Evolutionary conservation across 1,284 basidiomycete species (phyloP), one percentile per base, ranked within the genome.

Genomic region (Ceratobasidium sp.): DNA sequence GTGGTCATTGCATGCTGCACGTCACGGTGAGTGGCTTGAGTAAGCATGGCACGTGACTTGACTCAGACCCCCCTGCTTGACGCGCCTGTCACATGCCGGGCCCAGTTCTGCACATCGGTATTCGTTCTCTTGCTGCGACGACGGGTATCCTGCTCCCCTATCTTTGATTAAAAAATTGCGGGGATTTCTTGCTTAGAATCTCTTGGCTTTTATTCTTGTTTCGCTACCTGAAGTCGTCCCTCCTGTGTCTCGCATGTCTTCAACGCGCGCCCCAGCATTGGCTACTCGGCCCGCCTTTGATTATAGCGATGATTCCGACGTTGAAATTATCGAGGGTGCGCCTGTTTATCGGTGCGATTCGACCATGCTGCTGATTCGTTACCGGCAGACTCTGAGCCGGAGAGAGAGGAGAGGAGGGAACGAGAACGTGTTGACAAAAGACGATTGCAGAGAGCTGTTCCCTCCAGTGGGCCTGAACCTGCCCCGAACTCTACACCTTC

Each of bases 261-360:
- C 16, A 34, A 11, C 48, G 27, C 24, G 41, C n/a, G 6, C 14
- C 1, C 39, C 13, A 53, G 7, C 46, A 22, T 64, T 22, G 24
- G 27, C 22, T 19, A 29, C 37, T 48, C 14, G 29, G 24, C 16
- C 22, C 9, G 19, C 31, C 4, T 27, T 29, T 46, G 34, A 49
- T 22, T 9, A 19, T n/a, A 27, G 22, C 4, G 19, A 31, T 37
- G 29, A 29, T 9, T 69, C 66, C 1, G 66, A 69, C n/a, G 34
- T 69, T 13, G 66, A 69, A 51, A 22, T 69, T 13, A 46, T 69
- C 19, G 66, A 69, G 37, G 66, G 66, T 58, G n/a, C 2, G 66
- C 5, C 19, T 24, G 5, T 16, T n/a, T 11, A 4, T 49, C 19
- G 19, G 5, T 53, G 6, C 27, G 11, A 16, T 43, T 27, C 8